Percentiles rank a stretch among this genome's conserved stretches.
Evolutionary conservation across 495 filamentous ascomycete species (phyloP).

Genomic region (Aspergillus biplanus): DNA sequence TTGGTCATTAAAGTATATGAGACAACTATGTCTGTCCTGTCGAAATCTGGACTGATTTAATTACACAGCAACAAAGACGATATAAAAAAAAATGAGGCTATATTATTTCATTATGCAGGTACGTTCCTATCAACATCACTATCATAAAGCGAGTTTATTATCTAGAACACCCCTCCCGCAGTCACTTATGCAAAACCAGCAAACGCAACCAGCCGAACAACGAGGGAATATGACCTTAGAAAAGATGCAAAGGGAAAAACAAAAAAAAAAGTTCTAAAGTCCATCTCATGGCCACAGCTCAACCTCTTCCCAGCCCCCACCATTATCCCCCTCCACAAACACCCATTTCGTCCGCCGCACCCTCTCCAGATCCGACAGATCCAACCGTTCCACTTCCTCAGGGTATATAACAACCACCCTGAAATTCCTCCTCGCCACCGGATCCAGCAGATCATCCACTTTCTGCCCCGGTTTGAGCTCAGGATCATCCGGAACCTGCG

Average conservation of each 20-base stretch:
- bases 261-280: not conserved
- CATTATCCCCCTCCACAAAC: constrained; percentile 41
- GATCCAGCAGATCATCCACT: constrained; percentile 69
- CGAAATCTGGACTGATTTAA: too few species aligned
- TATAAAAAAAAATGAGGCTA: too few species aligned
- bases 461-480: constrained; percentile 65
- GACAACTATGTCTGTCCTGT: too few species aligned
- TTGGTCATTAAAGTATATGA: too few species aligned
- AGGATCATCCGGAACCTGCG: constrained; percentile 46
- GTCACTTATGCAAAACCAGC: too few species aligned
- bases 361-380: constrained; percentile 68
- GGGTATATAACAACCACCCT: constrained; percentile 83
- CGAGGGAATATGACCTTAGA: not conserved
- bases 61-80: too few species aligned
- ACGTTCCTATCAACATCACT: too few species aligned
- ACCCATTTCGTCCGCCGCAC: constrained; percentile 69
- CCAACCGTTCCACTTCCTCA: constrained; percentile 75
- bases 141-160: too few species aligned
- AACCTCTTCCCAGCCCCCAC: constrained; percentile 66
- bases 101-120: too few species aligned
- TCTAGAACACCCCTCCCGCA: too few species aligned
- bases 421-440: constrained; percentile 75
- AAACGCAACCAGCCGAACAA: too few species aligned
- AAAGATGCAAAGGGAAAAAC: not conserved
- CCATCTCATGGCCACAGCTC: constrained; percentile 80